These are phyloP conservation scores for Cyberlindnera japonica DNA, from an alignment of 805 yeast genomes.

Conservation along the genomic window DNA sequence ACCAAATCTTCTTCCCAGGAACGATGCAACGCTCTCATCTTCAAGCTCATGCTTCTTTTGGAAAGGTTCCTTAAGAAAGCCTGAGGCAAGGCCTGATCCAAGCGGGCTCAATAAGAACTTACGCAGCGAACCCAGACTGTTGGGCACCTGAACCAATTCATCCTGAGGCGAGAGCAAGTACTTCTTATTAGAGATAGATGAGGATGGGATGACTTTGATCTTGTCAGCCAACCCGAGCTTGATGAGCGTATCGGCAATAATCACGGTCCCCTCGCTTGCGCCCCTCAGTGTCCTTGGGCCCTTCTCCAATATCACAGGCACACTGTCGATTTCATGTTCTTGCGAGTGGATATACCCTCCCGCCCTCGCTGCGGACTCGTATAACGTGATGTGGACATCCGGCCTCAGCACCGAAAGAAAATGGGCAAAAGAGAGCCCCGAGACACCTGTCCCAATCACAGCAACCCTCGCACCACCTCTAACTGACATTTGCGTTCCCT, in stretches of 20 bases:
- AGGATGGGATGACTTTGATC: conserved; percentile 54
- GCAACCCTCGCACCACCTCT: conserved; percentile 46
- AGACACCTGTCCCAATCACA: conserved; percentile 83
- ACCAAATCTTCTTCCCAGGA: conserved; percentile 70
- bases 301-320: conserved; percentile 51
- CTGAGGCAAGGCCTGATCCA: conserved; percentile 40
- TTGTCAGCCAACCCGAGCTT: conserved; percentile 44
- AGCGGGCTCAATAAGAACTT: conserved; percentile 40
- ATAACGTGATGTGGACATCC: conserved; percentile 60
- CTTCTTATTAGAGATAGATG: conserved; percentile 66
- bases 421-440: conserved; percentile 75
- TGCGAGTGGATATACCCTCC: conserved; percentile 83
- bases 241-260: conserved; percentile 57
- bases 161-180: conserved; percentile 48
- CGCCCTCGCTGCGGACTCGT: conserved; percentile 49
- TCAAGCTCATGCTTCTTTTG: conserved; percentile 24
- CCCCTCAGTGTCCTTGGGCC: conserved; percentile 94
- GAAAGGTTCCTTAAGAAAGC: conserved; percentile 52
- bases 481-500: conserved; percentile 4
- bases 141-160: conserved; percentile 53
- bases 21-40: conserved; percentile 73
- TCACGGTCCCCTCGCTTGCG: conserved; percentile 68
- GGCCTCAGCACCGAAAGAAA: conserved; percentile 72
- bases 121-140: conserved; percentile 33
- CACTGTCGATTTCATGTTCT: conserved; percentile 29